A percentile compares a stretch with the other conserved stretches of the same genome.
Conservation (phyloP, 2,329 filamentous ascomycete genomes). For the Hymenoscyphus fructigenus region DNA sequence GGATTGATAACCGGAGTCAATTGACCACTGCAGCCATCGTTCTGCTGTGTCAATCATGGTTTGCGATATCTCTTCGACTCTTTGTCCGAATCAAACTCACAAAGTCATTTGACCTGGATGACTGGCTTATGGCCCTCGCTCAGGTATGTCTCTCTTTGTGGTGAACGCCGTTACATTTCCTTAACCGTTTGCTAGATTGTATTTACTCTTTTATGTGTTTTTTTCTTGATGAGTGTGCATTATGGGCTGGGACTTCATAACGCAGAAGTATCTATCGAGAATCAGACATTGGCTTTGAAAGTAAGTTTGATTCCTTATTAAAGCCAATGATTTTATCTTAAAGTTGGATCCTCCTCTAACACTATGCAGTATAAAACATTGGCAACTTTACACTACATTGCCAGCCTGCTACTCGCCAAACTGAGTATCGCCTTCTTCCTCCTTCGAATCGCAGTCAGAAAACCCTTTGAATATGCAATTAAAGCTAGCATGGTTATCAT, state of each 20-base stretch:
- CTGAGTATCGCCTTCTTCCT: constrained; percentile 44
- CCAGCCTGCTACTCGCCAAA: constrained; percentile 26
- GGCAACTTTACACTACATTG: constrained; percentile 16
- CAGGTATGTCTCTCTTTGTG: constrained; percentile 14
- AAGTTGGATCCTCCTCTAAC: neutral
- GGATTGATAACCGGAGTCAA: neutral
- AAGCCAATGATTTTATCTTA: too few relatives aligned
- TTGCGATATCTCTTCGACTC: constrained; percentile 18
- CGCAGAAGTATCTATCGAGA: neutral
- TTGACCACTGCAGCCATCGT: neutral
- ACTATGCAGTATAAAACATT: neutral
- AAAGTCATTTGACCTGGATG: constrained; percentile 22
- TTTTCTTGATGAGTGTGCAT: neutral
- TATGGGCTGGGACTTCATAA: neutral
- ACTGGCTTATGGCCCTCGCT: constrained; percentile 23
- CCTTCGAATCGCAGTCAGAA: constrained; percentile 47
- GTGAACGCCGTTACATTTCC: neutral
- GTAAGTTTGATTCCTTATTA: neutral
- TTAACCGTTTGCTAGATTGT: neutral
- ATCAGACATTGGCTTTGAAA: neutral
- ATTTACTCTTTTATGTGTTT: neutral
- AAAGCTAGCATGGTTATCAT: constrained; percentile 47
- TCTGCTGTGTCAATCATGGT: constrained; percentile 19
- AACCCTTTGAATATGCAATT: constrained; percentile 49
- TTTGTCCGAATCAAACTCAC: constrained; percentile 22